These are phyloP conservation scores for Saccharomyces hybrid DNA, from an alignment of 1,139 yeast genomes.

Conservation along the genomic window DNA sequence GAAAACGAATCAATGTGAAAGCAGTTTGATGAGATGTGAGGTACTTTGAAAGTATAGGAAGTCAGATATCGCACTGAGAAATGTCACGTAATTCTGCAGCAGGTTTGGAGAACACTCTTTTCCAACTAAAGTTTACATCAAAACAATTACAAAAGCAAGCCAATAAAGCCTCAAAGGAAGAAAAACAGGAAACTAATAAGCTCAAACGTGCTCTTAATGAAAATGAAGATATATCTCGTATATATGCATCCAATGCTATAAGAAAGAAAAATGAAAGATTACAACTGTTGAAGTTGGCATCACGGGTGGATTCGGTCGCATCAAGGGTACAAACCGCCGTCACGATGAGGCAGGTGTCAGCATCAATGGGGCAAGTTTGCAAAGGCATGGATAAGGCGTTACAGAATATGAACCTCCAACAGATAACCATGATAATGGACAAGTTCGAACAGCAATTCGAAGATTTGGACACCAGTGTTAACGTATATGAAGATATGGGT, in stretches of 20 bases:
- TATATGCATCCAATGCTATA: slow-evolving; percentile 94
- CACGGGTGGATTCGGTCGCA: slow-evolving; percentile 92
- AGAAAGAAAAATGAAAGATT: slow-evolving; percentile 84
- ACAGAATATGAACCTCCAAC: slow-evolving; percentile 90
- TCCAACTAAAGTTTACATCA: slow-evolving; percentile 64
- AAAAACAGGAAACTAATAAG: slow-evolving; percentile 75
- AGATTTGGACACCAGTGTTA: slow-evolving; percentile 88
- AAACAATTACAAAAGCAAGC: slow-evolving; percentile 90
- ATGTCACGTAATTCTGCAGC: slow-evolving; percentile 30
- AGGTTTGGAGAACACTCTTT: slow-evolving; percentile 31
- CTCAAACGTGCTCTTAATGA: slow-evolving; percentile 55
- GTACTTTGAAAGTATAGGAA: background rate
- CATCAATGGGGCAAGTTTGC: slow-evolving; percentile 88
- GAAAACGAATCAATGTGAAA: background rate
- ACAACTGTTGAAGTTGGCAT: slow-evolving; percentile 71
- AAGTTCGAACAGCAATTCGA: slow-evolving; percentile 94
- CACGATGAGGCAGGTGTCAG: slow-evolving; percentile 90
- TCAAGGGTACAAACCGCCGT: slow-evolving; percentile 95
- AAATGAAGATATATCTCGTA: slow-evolving; percentile 84
- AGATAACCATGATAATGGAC: slow-evolving; percentile 91
- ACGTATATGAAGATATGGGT: slow-evolving; percentile 87
- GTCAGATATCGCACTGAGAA: background rate
- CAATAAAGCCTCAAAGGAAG: slow-evolving; percentile 83
- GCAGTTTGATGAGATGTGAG: background rate
- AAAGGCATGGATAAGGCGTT: slow-evolving; percentile 95